phyloP scores from a whole-genome alignment of 352 stramenopile genomes.

The Pythium periplocum region DNA sequence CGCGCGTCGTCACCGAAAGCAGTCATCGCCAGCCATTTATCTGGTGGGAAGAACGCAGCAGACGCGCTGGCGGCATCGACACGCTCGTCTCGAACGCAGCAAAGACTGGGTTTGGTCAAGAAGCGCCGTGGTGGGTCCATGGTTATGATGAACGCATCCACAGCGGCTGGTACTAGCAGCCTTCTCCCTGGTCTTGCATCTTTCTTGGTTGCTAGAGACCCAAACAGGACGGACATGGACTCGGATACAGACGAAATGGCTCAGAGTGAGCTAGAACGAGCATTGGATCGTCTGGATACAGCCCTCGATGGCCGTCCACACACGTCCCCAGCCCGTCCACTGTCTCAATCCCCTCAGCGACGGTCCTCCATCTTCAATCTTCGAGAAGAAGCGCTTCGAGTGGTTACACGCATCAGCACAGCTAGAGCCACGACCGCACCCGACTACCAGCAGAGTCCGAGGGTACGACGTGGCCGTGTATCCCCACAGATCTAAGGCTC shows the following conservation, averaged over 20 bases:
- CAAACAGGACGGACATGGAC: not conserved
- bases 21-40: conserved; percentile 15
- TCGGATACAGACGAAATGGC: too few species aligned
- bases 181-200: too few species aligned
- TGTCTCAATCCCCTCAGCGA: conserved; percentile 6
- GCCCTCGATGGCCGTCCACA: conserved; percentile 2
- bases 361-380: conserved; percentile 10
- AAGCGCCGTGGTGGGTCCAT: too few species aligned
- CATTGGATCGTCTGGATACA: conserved; percentile 12
- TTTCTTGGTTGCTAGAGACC: too few species aligned
- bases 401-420: not conserved
- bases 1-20: conserved; percentile 15
- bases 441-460: too few species aligned
- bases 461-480: too few species aligned
- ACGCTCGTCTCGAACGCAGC: too few species aligned
- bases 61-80: too few species aligned
- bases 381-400: conserved; percentile 8
- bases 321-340: not conserved
- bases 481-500: too few species aligned
- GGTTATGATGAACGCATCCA: too few species aligned
- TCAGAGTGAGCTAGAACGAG: conserved; percentile 8
- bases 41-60: not conserved
- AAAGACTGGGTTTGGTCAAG: too few species aligned
- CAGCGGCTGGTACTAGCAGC: too few species aligned
- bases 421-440: not conserved